phyloP scores from a whole-genome alignment of 2,329 filamentous ascomycete species.

The Ascochyta rabiei region DNA sequence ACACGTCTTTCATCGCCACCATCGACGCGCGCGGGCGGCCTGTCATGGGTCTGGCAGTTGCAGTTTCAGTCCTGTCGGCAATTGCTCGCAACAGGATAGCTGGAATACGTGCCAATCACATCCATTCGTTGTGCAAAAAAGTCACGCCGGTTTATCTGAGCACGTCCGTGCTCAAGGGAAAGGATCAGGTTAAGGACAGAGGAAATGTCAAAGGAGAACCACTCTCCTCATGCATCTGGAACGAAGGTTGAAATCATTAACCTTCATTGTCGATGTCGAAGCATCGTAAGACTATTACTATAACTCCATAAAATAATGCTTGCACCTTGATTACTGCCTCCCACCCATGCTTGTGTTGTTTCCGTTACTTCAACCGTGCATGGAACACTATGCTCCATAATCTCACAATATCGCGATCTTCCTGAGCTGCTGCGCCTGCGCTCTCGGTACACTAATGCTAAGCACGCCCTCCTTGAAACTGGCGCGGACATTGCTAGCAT shows the following conservation, averaged over 20 bases:
- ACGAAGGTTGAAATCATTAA: neutral
- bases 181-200: too few species aligned
- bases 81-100: too few species aligned
- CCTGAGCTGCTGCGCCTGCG: slow-evolving; percentile 39
- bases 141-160: too few species aligned
- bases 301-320: slow-evolving; percentile 4
- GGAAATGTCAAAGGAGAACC: too few species aligned
- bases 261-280: slow-evolving; percentile 1
- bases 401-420: slow-evolving; percentile 39
- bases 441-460: slow-evolving; percentile 69
- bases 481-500: slow-evolving; percentile 67
- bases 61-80: too few species aligned
- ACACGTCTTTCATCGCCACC: too few species aligned
- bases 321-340: neutral
- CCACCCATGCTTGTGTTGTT: neutral
- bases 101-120: too few species aligned
- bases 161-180: too few species aligned
- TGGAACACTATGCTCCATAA: neutral
- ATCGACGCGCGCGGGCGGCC: too few species aligned
- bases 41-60: too few species aligned
- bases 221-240: too few species aligned
- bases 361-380: neutral
- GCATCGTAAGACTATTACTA: neutral
- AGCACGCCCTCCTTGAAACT: slow-evolving; percentile 70
- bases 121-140: too few species aligned